Evolutionary conservation across 2,329 filamentous ascomycete genomes (phyloP).

Genomic region (Drechslerella coelobrocha): DNA sequence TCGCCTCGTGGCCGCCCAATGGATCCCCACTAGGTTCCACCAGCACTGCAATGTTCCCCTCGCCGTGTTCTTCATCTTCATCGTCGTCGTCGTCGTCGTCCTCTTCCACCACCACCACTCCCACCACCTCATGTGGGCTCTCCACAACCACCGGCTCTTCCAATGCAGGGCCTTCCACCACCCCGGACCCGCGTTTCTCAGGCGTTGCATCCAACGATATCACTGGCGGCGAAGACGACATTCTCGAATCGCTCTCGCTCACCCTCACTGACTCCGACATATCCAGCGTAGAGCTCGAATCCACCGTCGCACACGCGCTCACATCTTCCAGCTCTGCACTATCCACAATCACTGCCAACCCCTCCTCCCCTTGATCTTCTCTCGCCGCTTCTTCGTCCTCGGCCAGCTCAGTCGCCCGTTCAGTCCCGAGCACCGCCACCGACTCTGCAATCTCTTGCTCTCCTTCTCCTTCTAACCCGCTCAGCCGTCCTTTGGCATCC

Average conservation of each 20-base stretch:
- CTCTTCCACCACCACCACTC: not conserved
- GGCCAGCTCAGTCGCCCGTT: conserved; percentile 22
- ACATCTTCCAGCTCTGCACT: conserved; percentile 8
- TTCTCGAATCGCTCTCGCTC: conserved; percentile 42
- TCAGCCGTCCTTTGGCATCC: conserved; percentile 21
- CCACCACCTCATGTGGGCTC: not conserved
- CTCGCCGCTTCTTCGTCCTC: conserved; percentile 12
- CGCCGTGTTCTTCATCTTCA: no score
- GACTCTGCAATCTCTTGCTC: conserved; percentile 33
- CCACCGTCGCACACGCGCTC: conserved; percentile 36
- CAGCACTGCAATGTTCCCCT: no score
- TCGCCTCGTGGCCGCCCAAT: conserved; percentile 39
- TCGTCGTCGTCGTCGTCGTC: no score
- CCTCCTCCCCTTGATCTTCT: conserved; percentile 10
- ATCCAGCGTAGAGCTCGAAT: conserved; percentile 31
- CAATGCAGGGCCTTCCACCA: conserved; percentile 2
- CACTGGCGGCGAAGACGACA: conserved; percentile 38
- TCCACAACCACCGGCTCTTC: conserved; percentile 27
- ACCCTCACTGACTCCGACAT: conserved; percentile 43
- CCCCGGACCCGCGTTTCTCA: conserved; percentile 16
- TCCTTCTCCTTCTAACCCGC: not conserved
- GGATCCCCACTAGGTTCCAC: conserved; percentile 40
- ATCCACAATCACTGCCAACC: conserved; percentile 20
- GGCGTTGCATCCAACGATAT: conserved; percentile 42
- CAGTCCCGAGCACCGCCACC: conserved; percentile 31